These are phyloP conservation scores for Grigorovia humatica DNA, from an alignment of 805 yeast genomes.

Conservation along the genomic window DNA sequence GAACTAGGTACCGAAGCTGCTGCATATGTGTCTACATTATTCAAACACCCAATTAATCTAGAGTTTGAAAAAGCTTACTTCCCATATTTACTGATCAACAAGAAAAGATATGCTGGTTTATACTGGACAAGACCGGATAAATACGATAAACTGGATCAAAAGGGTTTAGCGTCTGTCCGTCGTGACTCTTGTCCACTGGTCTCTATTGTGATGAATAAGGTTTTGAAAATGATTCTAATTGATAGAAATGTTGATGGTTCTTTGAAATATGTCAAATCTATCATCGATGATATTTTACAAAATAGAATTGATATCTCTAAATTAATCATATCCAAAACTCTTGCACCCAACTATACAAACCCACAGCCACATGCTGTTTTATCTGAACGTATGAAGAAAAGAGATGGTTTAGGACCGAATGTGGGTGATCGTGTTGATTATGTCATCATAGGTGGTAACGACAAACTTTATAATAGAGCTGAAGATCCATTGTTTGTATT, in stretches of 20 bases:
- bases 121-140: constrained; percentile 92
- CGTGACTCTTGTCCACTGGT: constrained; percentile 95
- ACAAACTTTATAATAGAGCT: constrained; percentile 84
- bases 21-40: constrained; percentile 64
- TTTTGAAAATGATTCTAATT: constrained; percentile 72
- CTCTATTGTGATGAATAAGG: constrained; percentile 88
- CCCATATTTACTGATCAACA: constrained; percentile 88
- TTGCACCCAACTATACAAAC: constrained; percentile 86
- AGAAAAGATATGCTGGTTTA: constrained; percentile 93
- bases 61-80: constrained; percentile 96
- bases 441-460: constrained; percentile 77
- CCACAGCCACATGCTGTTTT: constrained; percentile 96
- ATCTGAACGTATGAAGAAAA: constrained; percentile 89
- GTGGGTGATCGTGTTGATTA: constrained; percentile 98
- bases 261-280: constrained; percentile 69
- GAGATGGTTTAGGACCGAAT: constrained; percentile 97
- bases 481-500: constrained; percentile 93
- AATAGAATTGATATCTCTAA: constrained; percentile 89
- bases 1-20: constrained; percentile 92
- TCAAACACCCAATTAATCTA: constrained; percentile 78
- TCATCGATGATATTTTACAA: constrained; percentile 83
- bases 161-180: constrained; percentile 96
- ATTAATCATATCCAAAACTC: constrained; percentile 85
- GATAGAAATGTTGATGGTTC: constrained; percentile 83
- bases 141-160: constrained; percentile 94